These are phyloP conservation scores for Lachancea mirantina DNA, from an alignment of 805 yeast species.

Conservation along the genomic window DNA sequence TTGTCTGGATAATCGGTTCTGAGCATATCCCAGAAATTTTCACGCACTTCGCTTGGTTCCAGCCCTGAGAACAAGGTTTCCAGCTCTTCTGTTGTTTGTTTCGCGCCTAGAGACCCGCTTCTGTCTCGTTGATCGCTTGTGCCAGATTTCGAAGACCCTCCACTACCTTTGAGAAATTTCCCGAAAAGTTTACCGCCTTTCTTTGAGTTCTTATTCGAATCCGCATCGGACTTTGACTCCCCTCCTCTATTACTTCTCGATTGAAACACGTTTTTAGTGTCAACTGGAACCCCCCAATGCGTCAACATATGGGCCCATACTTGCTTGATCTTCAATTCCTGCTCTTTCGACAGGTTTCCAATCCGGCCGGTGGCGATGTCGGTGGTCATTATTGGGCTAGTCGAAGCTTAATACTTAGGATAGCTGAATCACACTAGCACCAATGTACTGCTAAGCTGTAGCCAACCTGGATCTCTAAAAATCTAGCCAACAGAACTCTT, in stretches of 20 bases:
- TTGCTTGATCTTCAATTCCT: constrained; percentile 60
- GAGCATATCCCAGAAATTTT: constrained; percentile 50
- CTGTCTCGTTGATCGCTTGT: constrained; percentile 3
- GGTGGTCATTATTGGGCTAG: constrained; percentile 1
- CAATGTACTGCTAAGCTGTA: too few species aligned
- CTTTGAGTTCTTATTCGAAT: constrained; percentile 1
- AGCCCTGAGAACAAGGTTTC: constrained; percentile 35
- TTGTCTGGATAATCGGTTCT: constrained; percentile 82
- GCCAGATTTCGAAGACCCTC: constrained; percentile 6
- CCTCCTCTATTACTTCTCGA: background rate
- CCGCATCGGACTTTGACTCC: background rate
- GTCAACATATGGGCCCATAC: constrained; percentile 61
- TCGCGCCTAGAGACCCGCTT: constrained; percentile 16
- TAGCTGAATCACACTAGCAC: too few species aligned
- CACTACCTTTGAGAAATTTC: constrained; percentile 7
- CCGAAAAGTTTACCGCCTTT: constrained; percentile 12
- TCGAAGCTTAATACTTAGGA: too few species aligned
- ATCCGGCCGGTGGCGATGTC: constrained; percentile 36
- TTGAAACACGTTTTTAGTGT: constrained; percentile 20
- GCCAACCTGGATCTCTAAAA: too few species aligned
- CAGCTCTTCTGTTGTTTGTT: constrained; percentile 26
- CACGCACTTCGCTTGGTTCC: constrained; percentile 44
- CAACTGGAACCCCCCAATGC: constrained; percentile 46
- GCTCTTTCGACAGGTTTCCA: constrained; percentile 43
- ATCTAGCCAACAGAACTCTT: too few species aligned